Evolutionary conservation across 1,284 basidiomycete species (phyloP).

Genomic region (Sutorius eximius): DNA sequence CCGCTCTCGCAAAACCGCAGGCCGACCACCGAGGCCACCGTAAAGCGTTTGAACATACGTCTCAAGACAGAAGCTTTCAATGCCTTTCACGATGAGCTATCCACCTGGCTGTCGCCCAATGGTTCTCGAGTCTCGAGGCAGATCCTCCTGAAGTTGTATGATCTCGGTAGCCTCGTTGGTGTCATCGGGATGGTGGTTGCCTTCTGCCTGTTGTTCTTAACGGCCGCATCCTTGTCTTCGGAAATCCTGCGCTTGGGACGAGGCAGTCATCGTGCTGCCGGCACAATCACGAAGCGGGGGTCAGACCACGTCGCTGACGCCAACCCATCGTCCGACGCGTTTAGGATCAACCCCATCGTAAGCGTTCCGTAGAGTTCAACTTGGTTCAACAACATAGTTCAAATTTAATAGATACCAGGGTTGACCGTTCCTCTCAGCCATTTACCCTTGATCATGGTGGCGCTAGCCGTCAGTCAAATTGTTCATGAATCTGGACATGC

Average conservation of each 20-base stretch:
- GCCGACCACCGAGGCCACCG: conserved; percentile 22
- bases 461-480: conserved; percentile 58
- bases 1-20: conserved; percentile 24
- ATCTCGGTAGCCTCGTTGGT: conserved; percentile 48
- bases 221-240: conserved; percentile 25
- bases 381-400: conserved; percentile 6
- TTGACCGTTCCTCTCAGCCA: conserved; percentile 69
- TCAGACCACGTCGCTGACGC: background rate
- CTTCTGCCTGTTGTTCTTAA: conserved; percentile 43
- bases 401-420: conserved; percentile 62
- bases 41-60: conserved; percentile 43
- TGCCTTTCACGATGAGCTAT: conserved; percentile 46
- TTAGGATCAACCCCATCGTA: conserved; percentile 46
- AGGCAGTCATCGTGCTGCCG: background rate
- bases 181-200: conserved; percentile 51
- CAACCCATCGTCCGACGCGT: conserved; percentile 7
- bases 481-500: conserved; percentile 75
- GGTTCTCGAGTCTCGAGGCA: conserved; percentile 23
- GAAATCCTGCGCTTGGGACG: conserved; percentile 18
- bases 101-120: conserved; percentile 31
- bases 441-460: conserved; percentile 57
- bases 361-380: conserved; percentile 20
- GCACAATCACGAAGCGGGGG: conserved; percentile 19
- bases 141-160: conserved; percentile 44
- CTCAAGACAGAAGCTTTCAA: conserved; percentile 59